These are phyloP conservation scores for Golubevia pallescens DNA, from an alignment of 1,284 basidiomycete genomes.

Conservation along the genomic window DNA sequence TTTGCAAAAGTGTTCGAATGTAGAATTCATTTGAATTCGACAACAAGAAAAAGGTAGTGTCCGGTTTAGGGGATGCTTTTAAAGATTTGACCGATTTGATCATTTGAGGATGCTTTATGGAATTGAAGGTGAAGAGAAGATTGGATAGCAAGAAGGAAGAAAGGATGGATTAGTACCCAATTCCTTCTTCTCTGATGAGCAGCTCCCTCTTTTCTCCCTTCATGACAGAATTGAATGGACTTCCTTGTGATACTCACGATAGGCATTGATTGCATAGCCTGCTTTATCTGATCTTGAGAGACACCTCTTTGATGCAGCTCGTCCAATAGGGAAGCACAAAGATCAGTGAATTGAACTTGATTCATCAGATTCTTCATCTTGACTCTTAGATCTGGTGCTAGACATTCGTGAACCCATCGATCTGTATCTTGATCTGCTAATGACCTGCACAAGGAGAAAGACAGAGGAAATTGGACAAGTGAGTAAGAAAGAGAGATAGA, in stretches of 20 bases:
- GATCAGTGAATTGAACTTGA: slow-evolving; percentile 86
- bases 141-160: neutral
- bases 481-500: neutral
- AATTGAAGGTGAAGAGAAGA: slow-evolving; percentile 3
- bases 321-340: slow-evolving; percentile 22
- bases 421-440: slow-evolving; percentile 98
- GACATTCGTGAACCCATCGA: slow-evolving; percentile 91
- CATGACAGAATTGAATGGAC: too few relatives aligned
- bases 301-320: slow-evolving; percentile 76
- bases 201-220: too few relatives aligned
- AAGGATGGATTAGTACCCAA: too few relatives aligned
- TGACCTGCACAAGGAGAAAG: neutral
- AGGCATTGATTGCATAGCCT: slow-evolving; percentile 80
- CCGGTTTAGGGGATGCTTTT: slow-evolving; percentile 71
- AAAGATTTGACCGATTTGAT: slow-evolving; percentile 80
- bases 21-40: slow-evolving; percentile 94
- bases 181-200: too few relatives aligned
- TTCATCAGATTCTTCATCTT: slow-evolving; percentile 78
- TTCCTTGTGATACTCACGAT: slow-evolving; percentile 72
- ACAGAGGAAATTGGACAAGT: neutral
- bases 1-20: slow-evolving; percentile 63
- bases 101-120: slow-evolving; percentile 89
- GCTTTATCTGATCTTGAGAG: slow-evolving; percentile 77
- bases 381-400: slow-evolving; percentile 81
- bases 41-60: slow-evolving; percentile 85